A percentile compares a stretch with the other conserved stretches of the same genome.
Evolutionary conservation across 2,329 filamentous ascomycete species (phyloP).

Genomic region (Talaromyces sp.): DNA sequence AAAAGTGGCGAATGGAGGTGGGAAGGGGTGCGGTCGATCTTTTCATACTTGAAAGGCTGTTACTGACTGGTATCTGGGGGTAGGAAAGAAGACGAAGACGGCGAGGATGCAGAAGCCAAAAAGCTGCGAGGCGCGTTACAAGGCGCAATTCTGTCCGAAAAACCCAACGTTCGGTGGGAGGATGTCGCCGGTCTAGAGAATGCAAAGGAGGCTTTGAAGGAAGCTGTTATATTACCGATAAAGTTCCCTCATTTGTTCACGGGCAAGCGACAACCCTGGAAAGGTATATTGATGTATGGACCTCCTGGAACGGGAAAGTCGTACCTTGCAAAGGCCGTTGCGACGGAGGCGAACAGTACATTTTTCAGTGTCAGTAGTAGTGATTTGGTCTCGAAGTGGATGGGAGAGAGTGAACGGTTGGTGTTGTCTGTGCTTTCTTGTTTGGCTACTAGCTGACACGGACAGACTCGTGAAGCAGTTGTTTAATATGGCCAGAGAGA

Average conservation of each 20-base stretch:
- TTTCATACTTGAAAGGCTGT: not conserved
- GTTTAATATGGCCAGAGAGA: constrained; percentile 96
- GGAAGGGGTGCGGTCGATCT: constrained; percentile 49
- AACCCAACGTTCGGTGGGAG: constrained; percentile 96
- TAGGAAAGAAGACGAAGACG: constrained; percentile 58
- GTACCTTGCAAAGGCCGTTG: constrained; percentile 94
- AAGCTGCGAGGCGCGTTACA: constrained; percentile 88
- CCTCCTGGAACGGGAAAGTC: constrained; percentile 97
- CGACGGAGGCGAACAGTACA: constrained; percentile 96
- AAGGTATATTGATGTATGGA: constrained; percentile 92
- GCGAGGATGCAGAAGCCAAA: constrained; percentile 85
- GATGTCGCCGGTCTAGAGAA: constrained; percentile 92
- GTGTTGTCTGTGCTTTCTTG: not conserved
- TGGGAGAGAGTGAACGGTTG: constrained; percentile 98
- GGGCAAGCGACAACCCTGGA: constrained; percentile 96
- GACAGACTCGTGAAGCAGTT: constrained; percentile 86
- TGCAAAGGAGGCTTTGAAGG: constrained; percentile 95
- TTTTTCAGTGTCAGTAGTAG: constrained; percentile 99
- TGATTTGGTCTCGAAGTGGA: constrained; percentile 98
- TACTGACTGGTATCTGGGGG: constrained; percentile 10
- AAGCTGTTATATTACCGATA: constrained; percentile 95
- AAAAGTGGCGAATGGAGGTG: constrained; percentile 48
- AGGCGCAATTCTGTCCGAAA: constrained; percentile 89
- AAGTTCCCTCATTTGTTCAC: constrained; percentile 97
- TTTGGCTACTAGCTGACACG: not conserved